Evolutionary conservation across 1,284 basidiomycete genomes (phyloP).

Genomic region (Chalciporus sp.): DNA sequence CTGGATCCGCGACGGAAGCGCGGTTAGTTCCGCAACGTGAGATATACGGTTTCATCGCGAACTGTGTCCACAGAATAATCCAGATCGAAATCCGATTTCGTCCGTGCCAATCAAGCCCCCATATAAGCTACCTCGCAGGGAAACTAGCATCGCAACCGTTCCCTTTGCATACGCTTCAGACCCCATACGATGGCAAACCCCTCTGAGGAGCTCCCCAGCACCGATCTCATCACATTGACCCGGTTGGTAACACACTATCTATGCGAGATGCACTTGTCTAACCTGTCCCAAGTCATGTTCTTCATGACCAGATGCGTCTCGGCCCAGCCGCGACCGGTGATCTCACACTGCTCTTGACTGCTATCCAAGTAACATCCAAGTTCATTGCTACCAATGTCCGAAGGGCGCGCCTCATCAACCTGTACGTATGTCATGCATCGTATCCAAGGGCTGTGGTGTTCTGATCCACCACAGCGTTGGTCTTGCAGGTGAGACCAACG

Average conservation of each 20-base stretch:
- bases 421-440: constrained; percentile 56
- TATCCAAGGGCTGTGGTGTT: not conserved
- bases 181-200: constrained; percentile 24
- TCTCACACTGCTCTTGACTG: constrained; percentile 91
- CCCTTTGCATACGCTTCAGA: not conserved
- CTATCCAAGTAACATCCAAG: constrained; percentile 94
- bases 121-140: constrained; percentile 20
- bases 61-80: constrained; percentile 2
- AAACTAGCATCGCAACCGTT: not conserved
- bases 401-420: constrained; percentile 95
- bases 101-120: constrained; percentile 19
- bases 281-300: constrained; percentile 67
- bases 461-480: constrained; percentile 67
- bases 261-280: constrained; percentile 7
- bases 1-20: not conserved
- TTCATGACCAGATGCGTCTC: constrained; percentile 79
- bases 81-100: constrained; percentile 22
- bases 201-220: constrained; percentile 72
- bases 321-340: constrained; percentile 88
- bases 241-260: constrained; percentile 52
- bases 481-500: constrained; percentile 93
- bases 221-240: constrained; percentile 91
- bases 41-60: constrained; percentile 16
- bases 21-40: constrained; percentile 31
- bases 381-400: constrained; percentile 99